Conservation (phyloP, 352 stramenopile species). For the Globisporangium okanoganense region DNA sequence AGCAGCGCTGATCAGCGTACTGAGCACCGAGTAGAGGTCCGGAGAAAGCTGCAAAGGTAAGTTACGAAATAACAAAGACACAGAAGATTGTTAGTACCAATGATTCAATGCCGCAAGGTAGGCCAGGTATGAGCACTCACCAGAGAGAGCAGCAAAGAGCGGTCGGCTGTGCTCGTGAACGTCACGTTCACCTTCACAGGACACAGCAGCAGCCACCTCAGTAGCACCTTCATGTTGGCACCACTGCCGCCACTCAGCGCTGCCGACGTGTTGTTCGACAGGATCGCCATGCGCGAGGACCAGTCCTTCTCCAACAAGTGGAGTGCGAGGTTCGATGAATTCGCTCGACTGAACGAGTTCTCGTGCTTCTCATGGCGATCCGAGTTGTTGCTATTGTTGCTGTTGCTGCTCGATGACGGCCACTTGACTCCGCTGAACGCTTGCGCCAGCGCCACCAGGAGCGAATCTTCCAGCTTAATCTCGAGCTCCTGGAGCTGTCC, state of each 20-base stretch:
- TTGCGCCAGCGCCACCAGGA: constrained; percentile 68
- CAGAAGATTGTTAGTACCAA: constrained; percentile 6
- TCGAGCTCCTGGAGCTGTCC: constrained; percentile 83
- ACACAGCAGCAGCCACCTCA: constrained; percentile 78
- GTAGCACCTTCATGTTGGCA: constrained; percentile 66
- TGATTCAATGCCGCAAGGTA: constrained; percentile 1
- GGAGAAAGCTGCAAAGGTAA: constrained; percentile 46
- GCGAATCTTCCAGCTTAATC: constrained; percentile 81
- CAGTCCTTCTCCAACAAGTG: constrained; percentile 56
- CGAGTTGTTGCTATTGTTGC: constrained; percentile 10
- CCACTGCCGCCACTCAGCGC: constrained; percentile 30
- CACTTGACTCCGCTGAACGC: constrained; percentile 75
- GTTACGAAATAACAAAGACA: constrained; percentile 3
- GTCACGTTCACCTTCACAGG: constrained; percentile 86
- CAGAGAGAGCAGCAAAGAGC: constrained; percentile 74
- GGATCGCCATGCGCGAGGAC: constrained; percentile 38
- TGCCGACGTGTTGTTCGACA: constrained; percentile 27
- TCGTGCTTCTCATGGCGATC: constrained; percentile 16
- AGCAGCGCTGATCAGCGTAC: constrained; percentile 75
- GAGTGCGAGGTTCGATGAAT: constrained; percentile 39
- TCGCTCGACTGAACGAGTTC: constrained; percentile 1
- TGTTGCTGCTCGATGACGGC: constrained; percentile 21
- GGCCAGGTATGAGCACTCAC: constrained; percentile 19
- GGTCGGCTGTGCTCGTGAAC: constrained; percentile 84
- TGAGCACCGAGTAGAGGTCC: constrained; percentile 76